Base-by-base conservation (phyloP, 148 eudicot genomes). In the Vaccinium macrocarpon region DNA sequence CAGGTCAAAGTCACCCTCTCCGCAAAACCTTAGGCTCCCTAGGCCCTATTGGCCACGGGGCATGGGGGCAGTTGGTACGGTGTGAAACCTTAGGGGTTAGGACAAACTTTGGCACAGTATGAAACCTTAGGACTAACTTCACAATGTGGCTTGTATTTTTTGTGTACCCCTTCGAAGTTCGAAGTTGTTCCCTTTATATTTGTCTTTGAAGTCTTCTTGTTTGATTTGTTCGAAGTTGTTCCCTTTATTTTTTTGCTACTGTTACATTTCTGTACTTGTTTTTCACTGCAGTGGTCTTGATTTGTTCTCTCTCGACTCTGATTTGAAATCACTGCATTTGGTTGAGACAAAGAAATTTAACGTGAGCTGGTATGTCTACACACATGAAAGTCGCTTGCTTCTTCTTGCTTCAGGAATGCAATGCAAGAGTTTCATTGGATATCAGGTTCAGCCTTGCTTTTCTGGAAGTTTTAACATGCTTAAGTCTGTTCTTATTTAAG, bases 331-430 rank as follows among this genome's bases (percentile, higher is more conserved):
- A 79, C 92, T 97, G 72, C 90, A 84, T 19, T 86, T 94, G 86
- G 89, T 88, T 8, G 97, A 95, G 85, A 90, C 95, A 76, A 97
- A 97, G 94, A 94, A 84, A 88, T 83, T 89, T 57, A 94, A 85
- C 86, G 94, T 97, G 84, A 92, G 91, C 85, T 97, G 99, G 99
- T 95, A 94, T 84, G 84, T 86, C 42, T 97, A 97, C 84, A 94
- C 99, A 61, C 99, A 97, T 94, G 99, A 97, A 91, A 95, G 98
- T 88, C 97, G 99, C 84, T 86, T 97, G 90, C 90, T 97, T 87
- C 98, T 97, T 82, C 98, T 97, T 86, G 98, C 99, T 85, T 94
- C 98, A 29, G 99, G 99, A 87, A 86, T 91, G 94, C 98, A 95
- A 85, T 92, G 98, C 98, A 97, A 95, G 88, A 95, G 92, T 88